phyloP scores from a whole-genome alignment of 139 green algal genomes.

The Marvania coccoides region DNA sequence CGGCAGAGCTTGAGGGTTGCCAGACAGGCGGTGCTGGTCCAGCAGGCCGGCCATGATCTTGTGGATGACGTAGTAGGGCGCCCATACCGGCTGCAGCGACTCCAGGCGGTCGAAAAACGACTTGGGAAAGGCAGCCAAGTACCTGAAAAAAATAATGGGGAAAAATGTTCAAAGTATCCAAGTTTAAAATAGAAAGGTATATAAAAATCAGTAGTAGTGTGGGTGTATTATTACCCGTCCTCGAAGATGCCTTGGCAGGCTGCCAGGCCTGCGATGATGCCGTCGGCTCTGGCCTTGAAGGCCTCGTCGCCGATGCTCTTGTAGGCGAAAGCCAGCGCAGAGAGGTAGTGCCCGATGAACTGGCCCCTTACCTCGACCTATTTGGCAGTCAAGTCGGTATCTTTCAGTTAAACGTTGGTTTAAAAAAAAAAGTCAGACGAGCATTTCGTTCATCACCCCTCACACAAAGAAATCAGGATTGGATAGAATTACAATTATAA shows the following conservation, averaged over 20 bases:
- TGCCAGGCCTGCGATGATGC: conserved; percentile 16
- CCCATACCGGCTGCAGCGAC: conserved; percentile 48
- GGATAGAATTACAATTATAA: too few species aligned
- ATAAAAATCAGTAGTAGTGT: too few species aligned
- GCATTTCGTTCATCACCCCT: too few species aligned
- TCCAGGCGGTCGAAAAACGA: conserved; percentile 54
- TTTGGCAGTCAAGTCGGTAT: not conserved
- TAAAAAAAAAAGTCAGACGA: too few species aligned
- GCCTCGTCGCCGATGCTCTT: not conserved
- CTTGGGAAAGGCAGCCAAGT: conserved; percentile 58
- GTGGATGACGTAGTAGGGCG: conserved; percentile 62
- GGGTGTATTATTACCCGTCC: too few species aligned
- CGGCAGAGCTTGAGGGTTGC: conserved; percentile 25
- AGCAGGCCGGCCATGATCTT: conserved; percentile 64
- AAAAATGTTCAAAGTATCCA: too few species aligned
- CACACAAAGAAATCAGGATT: too few species aligned
- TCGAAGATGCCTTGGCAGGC: conserved; percentile 13
- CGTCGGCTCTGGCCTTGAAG: not conserved
- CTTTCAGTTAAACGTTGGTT: not conserved
- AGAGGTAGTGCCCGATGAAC: conserved; percentile 63
- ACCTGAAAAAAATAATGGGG: too few species aligned
- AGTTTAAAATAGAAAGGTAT: too few species aligned
- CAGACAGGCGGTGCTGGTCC: conserved; percentile 39
- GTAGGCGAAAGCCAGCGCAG: conserved; percentile 29
- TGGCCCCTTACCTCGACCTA: conserved; percentile 48